phyloP scores from a whole-genome alignment of 202 grass and related monocot species.

The Zizania palustris region DNA sequence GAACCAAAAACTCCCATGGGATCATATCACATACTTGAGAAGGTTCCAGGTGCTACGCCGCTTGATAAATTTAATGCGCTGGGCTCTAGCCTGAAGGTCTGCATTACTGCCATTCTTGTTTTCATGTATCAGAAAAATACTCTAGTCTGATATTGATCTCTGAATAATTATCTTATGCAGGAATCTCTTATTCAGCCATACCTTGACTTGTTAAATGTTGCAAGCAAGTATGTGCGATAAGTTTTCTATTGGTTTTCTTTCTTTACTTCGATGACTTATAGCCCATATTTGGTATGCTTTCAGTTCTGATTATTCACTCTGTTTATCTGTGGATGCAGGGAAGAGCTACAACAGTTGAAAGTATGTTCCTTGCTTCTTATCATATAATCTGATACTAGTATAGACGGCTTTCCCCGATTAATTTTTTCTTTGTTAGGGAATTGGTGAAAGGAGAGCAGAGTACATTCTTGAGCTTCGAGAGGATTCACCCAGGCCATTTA shows the following conservation, averaged over 20 bases:
- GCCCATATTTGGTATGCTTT: constrained; percentile 2
- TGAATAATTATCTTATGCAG: constrained; percentile 43
- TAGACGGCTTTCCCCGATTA: constrained; percentile 15
- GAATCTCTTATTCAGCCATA: constrained; percentile 84
- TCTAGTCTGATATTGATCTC: constrained; percentile 27
- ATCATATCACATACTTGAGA: constrained; percentile 27
- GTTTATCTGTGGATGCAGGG: constrained; percentile 60
- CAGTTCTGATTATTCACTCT: constrained; percentile 31
- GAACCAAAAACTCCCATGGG: constrained; percentile 56
- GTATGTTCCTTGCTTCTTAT: constrained; percentile 46
- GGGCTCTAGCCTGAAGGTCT: constrained; percentile 72
- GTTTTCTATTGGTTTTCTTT: constrained; percentile 8
- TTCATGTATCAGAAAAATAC: not conserved
- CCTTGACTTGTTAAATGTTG: constrained; percentile 74
- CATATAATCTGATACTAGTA: constrained; percentile 22
- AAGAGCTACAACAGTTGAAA: constrained; percentile 81
- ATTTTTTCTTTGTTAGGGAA: constrained; percentile 63
- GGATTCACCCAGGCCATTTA: constrained; percentile 67
- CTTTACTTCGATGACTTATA: not conserved
- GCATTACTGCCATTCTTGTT: not conserved
- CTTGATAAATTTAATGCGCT: constrained; percentile 70
- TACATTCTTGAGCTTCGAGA: constrained; percentile 87
- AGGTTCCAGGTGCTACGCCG: constrained; percentile 53
- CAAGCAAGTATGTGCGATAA: constrained; percentile 70
- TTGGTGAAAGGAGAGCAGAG: constrained; percentile 80